phyloP scores from a whole-genome alignment of 805 yeast species.

The Lipomyces spencermartinsiae region DNA sequence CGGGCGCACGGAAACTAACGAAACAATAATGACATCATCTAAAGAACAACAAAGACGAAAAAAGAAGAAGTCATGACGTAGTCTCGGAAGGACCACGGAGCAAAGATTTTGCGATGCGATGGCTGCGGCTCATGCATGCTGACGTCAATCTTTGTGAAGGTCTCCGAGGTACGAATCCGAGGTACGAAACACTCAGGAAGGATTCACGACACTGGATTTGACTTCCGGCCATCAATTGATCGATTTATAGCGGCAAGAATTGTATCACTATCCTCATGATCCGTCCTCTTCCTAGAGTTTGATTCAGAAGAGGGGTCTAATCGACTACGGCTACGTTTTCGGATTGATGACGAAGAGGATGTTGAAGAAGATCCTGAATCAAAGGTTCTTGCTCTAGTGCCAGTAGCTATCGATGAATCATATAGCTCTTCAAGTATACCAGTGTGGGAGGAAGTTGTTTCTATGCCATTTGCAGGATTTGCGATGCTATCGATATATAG shows the following conservation, averaged over 20 bases:
- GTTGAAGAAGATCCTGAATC: neutral
- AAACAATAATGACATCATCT: too few species aligned
- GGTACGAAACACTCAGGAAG: too few species aligned
- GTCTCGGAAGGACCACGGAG: too few species aligned
- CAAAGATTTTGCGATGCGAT: too few species aligned
- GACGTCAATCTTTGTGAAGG: too few species aligned
- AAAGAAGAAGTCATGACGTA: too few species aligned
- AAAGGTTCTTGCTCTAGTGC: neutral
- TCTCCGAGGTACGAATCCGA: too few species aligned
- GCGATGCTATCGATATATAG: neutral
- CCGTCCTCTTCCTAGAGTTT: neutral
- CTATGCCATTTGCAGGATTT: too few species aligned
- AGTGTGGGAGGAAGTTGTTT: neutral
- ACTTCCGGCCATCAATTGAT: neutral
- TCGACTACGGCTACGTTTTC: neutral
- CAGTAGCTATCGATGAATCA: neutral
- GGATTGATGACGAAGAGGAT: neutral
- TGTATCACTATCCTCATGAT: neutral
- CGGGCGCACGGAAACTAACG: too few species aligned
- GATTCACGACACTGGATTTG: neutral
- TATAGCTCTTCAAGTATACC: neutral
- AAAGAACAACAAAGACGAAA: too few species aligned
- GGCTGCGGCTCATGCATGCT: too few species aligned
- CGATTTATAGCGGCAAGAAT: neutral
- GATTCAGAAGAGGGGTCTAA: neutral